Evolutionary conservation across 495 filamentous ascomycete species (phyloP), one percentile per base, ranked within the genome.

Genomic region (Neurospora sp.): DNA sequence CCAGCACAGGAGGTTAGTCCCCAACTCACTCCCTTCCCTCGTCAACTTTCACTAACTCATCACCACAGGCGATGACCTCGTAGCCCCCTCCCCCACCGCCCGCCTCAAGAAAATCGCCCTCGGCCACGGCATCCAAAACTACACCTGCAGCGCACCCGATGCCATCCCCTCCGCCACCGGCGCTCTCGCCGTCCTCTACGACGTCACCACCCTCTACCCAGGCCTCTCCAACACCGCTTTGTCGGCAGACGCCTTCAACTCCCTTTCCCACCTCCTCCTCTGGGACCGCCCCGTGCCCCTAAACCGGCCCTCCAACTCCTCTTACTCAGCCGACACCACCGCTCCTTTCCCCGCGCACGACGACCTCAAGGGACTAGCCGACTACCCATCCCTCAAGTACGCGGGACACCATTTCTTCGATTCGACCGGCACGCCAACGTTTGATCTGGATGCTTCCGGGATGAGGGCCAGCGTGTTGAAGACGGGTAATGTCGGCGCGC

Each of bases 81-180:
- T 85, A 8, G 40, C 75, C 0, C 88, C 89, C 4, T 78, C 81
- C 12, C 40, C 80, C 12, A 80, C 79, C 70, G 73, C 88, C 42
- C 80, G 77, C 14, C 84, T 93, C 71, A 87, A 88, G 79, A 86
- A 87, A 78, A 85, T 93, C 75, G 87, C 86, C 70, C 72, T 93
- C 70, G 92, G 91, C 75, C 89, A 89, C 40, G 92, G 92, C 70
- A 89, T 90, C 73, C 92, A 94, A 76, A 94, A 94, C 83, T 94
- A 94, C 83, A 91, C 87, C 37, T 94, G 92, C 78, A 20, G 74
- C 70, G 40, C 45, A 8, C 27, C 69, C 17, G 69, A 73, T 2
- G 72, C 77, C 20, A 59, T 74, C 16, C 80, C 87, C 4, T 72
- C 74, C 2, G 79, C 87, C 37, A 78, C 80, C 44, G 92, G 92